These are phyloP conservation scores for Hypoxylon crocopeplum DNA, from an alignment of 495 filamentous ascomycete genomes.

Conservation along the genomic window DNA sequence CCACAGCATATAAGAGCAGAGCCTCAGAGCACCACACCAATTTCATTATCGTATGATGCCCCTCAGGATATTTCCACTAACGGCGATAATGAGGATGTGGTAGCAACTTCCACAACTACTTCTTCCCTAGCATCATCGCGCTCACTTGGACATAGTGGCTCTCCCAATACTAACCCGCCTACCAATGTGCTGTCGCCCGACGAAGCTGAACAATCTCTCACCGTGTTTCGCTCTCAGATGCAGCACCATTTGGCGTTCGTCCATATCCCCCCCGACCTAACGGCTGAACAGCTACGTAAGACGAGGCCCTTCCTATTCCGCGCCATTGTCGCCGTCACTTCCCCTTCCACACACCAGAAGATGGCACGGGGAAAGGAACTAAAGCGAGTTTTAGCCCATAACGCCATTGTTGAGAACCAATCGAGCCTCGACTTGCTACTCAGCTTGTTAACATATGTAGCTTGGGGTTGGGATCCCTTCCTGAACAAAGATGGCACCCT, in stretches of 20 bases:
- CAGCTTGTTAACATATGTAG: conserved; percentile 54
- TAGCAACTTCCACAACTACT: too few relatives aligned
- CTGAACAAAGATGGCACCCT: conserved; percentile 29
- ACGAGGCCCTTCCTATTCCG: conserved; percentile 58
- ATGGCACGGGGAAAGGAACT: conserved; percentile 44
- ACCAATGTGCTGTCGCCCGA: too few relatives aligned
- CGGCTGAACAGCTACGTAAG: conserved; percentile 49
- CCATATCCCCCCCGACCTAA: conserved; percentile 48
- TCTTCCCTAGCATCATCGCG: too few relatives aligned
- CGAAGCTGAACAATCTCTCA: too few relatives aligned
- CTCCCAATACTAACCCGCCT: too few relatives aligned
- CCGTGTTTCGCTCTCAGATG: conserved; percentile 51
- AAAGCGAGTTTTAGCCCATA: conserved; percentile 47
- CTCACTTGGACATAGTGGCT: too few relatives aligned
- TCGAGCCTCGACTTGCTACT: conserved; percentile 59
- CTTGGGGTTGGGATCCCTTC: conserved; percentile 45
- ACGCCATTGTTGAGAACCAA: conserved; percentile 46
- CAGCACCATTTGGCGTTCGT: conserved; percentile 54
- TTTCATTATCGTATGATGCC: too few relatives aligned
- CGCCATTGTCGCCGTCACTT: conserved; percentile 55
- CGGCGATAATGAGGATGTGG: too few relatives aligned
- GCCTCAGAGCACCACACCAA: too few relatives aligned
- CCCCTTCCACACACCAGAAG: conserved; percentile 42
- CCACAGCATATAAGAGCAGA: too few relatives aligned
- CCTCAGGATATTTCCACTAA: too few relatives aligned